Percentiles rank a stretch among this genome's conserved stretches.
These are phyloP conservation scores for Dendrobium nobile DNA, from an alignment of 106 monocot genomes.

Conservation along the genomic window DNA sequence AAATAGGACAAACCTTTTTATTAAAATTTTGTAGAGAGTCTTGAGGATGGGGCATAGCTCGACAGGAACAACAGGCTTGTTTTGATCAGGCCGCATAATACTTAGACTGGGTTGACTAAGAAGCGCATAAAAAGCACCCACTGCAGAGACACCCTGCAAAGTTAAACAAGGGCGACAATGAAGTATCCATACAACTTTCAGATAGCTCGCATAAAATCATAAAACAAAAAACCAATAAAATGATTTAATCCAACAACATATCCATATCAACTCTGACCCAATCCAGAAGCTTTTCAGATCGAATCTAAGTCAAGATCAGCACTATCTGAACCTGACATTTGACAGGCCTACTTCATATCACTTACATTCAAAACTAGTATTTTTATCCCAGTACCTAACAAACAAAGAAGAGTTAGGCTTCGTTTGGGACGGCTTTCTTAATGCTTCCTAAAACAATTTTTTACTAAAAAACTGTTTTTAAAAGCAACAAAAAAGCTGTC, in stretches of 20 bases:
- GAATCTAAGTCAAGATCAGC: not conserved
- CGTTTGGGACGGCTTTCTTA: too few relatives aligned
- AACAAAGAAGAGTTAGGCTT: not conserved
- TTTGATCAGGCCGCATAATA: conserved; percentile 55
- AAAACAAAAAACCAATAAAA: not conserved
- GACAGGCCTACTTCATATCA: not conserved
- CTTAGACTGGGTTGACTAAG: conserved; percentile 75
- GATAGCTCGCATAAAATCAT: not conserved
- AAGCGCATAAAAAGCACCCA: conserved; percentile 66
- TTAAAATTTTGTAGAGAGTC: conserved; percentile 56
- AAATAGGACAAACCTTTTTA: conserved; percentile 42
- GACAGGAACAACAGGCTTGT: conserved; percentile 57
- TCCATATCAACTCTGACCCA: not conserved
- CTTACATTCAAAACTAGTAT: not conserved
- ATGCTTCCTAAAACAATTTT: too few relatives aligned
- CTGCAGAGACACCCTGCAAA: conserved; percentile 66
- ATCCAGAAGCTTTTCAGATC: not conserved
- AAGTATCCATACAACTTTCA: not conserved
- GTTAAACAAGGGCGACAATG: not conserved
- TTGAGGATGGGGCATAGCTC: conserved; percentile 69
- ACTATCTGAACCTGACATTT: not conserved
- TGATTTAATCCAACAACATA: not conserved
- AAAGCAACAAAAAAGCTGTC: too few relatives aligned
- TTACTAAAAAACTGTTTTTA: too few relatives aligned
- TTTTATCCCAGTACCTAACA: not conserved